Conservation (phyloP, 1,139 yeast species). For the Tardiomyces digboiensis region DNA sequence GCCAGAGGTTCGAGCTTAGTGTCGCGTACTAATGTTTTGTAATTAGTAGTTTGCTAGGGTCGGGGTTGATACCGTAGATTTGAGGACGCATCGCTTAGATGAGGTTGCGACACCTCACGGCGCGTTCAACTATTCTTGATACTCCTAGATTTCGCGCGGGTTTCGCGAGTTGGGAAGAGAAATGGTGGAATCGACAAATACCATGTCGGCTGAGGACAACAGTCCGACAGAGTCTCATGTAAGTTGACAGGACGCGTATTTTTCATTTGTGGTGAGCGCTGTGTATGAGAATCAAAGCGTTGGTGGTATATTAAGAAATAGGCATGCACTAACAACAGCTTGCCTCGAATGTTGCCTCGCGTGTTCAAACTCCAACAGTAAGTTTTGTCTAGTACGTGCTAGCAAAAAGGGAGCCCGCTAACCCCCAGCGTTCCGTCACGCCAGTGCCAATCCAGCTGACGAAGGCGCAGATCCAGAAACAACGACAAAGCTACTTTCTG, state of each 20-base stretch:
- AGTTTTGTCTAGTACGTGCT: neutral
- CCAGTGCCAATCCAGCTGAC: conserved; percentile 17
- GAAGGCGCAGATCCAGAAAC: conserved; percentile 16
- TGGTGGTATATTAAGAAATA: too few relatives aligned
- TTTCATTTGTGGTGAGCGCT: too few relatives aligned
- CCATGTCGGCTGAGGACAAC: neutral
- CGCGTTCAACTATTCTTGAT: too few relatives aligned
- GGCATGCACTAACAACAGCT: neutral
- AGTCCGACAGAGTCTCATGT: neutral
- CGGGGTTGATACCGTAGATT: too few relatives aligned
- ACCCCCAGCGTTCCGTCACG: conserved; percentile 1
- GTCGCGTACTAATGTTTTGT: too few relatives aligned
- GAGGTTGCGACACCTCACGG: too few relatives aligned
- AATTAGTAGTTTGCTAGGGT: too few relatives aligned
- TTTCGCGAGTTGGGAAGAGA: too few relatives aligned
- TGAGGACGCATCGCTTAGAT: too few relatives aligned
- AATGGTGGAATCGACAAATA: neutral
- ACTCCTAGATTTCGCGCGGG: too few relatives aligned
- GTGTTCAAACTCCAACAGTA: neutral
- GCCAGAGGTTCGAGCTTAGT: too few relatives aligned
- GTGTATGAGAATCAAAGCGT: too few relatives aligned
- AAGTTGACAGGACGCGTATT: neutral
- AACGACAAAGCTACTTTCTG: conserved; percentile 20
- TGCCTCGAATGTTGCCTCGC: neutral
- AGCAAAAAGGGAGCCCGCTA: neutral